phyloP scores from a whole-genome alignment of 73 alveolate species.

The Paramecium bursaria region DNA sequence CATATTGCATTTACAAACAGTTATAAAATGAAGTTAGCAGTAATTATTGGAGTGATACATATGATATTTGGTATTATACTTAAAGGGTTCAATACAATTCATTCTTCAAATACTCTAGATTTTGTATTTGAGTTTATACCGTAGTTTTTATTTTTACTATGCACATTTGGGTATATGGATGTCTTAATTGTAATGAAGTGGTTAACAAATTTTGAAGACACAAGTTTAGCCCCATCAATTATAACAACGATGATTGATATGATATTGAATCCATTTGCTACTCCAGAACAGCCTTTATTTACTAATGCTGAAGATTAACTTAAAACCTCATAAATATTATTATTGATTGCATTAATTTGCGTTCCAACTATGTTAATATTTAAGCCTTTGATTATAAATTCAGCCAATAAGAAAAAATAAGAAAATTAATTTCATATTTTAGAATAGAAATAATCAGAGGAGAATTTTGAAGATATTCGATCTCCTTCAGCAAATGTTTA shows the following conservation, averaged over 20 bases:
- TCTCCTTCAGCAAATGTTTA: slow-evolving; percentile 60
- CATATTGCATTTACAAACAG: slow-evolving; percentile 81
- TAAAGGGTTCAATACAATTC: slow-evolving; percentile 83
- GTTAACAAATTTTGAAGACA: slow-evolving; percentile 74
- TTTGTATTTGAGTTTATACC: slow-evolving; percentile 86
- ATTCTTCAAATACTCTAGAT: slow-evolving; percentile 74
- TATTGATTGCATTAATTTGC: slow-evolving; percentile 73
- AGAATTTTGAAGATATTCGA: neutral
- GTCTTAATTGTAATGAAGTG: slow-evolving; percentile 85
- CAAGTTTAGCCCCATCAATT: slow-evolving; percentile 89
- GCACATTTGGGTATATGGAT: slow-evolving; percentile 94
- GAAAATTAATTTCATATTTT: neutral
- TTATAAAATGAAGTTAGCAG: slow-evolving; percentile 91
- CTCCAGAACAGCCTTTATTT: slow-evolving; percentile 77
- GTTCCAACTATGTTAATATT: slow-evolving; percentile 90
- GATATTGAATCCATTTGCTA: slow-evolving; percentile 84
- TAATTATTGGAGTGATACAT: slow-evolving; percentile 86
- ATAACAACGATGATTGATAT: slow-evolving; percentile 94
- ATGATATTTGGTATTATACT: slow-evolving; percentile 87
- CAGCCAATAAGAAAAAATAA: neutral
- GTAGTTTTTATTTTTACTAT: slow-evolving; percentile 76
- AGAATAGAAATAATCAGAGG: neutral
- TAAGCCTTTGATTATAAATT: slow-evolving; percentile 79
- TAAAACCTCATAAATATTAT: slow-evolving; percentile 67
- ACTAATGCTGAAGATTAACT: slow-evolving; percentile 72